Percentiles rank a stretch among this genome's conserved stretches.
phyloP scores from a whole-genome alignment of 2,329 filamentous ascomycete genomes.

The Venturia carpophila region DNA sequence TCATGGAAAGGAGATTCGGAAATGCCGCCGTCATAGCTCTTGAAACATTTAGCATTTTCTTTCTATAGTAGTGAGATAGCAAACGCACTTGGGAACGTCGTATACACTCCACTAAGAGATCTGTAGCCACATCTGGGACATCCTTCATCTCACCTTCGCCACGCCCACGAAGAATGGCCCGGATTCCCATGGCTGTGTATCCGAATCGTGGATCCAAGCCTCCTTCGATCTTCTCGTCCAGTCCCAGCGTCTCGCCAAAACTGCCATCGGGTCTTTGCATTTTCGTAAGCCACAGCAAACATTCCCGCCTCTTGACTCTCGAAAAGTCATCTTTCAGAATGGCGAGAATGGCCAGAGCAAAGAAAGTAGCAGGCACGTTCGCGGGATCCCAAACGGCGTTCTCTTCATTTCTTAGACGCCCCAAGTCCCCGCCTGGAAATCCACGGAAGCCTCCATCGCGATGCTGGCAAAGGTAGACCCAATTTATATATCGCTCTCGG shows the following conservation, averaged over 20 bases:
- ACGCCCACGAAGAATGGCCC: constrained; percentile 70
- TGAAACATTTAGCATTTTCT: constrained; percentile 29
- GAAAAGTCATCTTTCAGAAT: constrained; percentile 53
- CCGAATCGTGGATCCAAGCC: constrained; percentile 82
- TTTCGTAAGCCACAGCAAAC: constrained; percentile 63
- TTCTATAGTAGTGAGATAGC: not conserved
- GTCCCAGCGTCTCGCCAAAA: constrained; percentile 74
- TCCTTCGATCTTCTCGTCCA: constrained; percentile 57
- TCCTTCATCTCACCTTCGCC: constrained; percentile 46
- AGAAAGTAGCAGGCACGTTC: constrained; percentile 81
- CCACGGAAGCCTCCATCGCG: constrained; percentile 82
- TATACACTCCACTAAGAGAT: constrained; percentile 62
- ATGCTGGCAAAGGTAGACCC: constrained; percentile 83
- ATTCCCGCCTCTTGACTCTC: constrained; percentile 58
- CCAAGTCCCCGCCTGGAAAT: constrained; percentile 60
- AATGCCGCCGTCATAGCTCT: constrained; percentile 77
- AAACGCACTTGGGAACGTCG: constrained; percentile 45
- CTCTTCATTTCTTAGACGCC: constrained; percentile 39
- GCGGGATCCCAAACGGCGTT: constrained; percentile 61
- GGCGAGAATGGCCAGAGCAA: constrained; percentile 69
- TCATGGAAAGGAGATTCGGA: constrained; percentile 72
- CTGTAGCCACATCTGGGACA: constrained; percentile 66
- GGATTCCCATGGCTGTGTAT: constrained; percentile 71
- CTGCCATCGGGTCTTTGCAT: constrained; percentile 81
- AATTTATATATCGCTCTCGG: constrained; percentile 52